Percentiles rank a stretch among this genome's conserved stretches.
Conservation (phyloP, 208 protist species). For the Leishmania martiniquensis region DNA sequence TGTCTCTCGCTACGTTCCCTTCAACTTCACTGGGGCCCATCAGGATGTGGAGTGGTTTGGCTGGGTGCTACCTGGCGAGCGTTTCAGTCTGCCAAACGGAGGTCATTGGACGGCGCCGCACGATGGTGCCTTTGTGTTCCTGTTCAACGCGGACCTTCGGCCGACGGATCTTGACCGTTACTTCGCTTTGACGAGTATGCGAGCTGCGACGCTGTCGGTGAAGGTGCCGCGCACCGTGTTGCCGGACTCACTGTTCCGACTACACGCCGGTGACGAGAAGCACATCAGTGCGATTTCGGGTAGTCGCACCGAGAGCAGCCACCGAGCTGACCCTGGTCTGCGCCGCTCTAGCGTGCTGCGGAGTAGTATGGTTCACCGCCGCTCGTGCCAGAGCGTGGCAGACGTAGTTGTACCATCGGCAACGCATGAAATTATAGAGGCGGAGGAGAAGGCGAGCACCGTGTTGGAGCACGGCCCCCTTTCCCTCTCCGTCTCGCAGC, state of each 20-base stretch:
- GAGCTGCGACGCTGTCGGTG: slow-evolving; percentile 46
- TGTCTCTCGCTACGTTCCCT: slow-evolving; percentile 53
- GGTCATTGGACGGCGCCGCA: slow-evolving; percentile 45
- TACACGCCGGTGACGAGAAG: slow-evolving; percentile 32
- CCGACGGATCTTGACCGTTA: slow-evolving; percentile 79
- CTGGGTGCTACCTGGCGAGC: slow-evolving; percentile 77
- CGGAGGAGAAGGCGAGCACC: background rate
- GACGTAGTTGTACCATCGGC: slow-evolving; percentile 26
- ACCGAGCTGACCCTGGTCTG: background rate
- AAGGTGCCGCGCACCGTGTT: slow-evolving; percentile 49
- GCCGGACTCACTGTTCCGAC: slow-evolving; percentile 61
- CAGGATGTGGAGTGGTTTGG: slow-evolving; percentile 61
- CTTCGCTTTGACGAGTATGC: slow-evolving; percentile 62
- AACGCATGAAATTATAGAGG: slow-evolving; percentile 33
- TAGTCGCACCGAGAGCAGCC: slow-evolving; percentile 12
- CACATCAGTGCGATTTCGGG: slow-evolving; percentile 7
- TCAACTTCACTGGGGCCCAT: slow-evolving; percentile 51
- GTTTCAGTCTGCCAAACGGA: slow-evolving; percentile 55
- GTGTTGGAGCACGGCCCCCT: background rate
- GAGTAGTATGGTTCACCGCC: slow-evolving; percentile 20
- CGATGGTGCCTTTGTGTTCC: slow-evolving; percentile 84
- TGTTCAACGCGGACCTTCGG: slow-evolving; percentile 64
- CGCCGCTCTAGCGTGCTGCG: background rate
- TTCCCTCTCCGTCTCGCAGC: background rate
- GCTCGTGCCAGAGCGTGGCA: slow-evolving; percentile 24